phyloP scores from a whole-genome alignment of 345 rosid genomes.

The Melaleuca alternifolia region DNA sequence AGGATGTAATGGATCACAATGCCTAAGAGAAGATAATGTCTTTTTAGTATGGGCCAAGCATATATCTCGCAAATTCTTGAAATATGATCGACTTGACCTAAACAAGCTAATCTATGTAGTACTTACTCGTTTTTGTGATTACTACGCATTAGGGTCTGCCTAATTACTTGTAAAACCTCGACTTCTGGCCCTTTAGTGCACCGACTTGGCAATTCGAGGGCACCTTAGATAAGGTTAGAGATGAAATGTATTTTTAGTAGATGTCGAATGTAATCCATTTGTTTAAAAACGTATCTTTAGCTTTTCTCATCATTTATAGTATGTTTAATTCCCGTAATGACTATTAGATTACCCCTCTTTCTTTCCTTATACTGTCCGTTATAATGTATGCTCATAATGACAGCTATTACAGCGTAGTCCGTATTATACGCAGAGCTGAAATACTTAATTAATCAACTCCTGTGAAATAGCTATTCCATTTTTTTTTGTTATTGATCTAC shows the following conservation, averaged over 20 bases:
- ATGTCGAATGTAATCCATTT: neutral
- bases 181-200: neutral
- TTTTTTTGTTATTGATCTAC: neutral
- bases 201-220: neutral
- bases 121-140: neutral
- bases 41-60: neutral
- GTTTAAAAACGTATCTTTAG: neutral
- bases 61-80: neutral
- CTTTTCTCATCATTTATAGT: neutral
- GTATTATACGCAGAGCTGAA: neutral
- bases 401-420: neutral
- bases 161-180: neutral
- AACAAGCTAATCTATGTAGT: neutral
- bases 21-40: too few relatives aligned
- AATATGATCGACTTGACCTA: neutral
- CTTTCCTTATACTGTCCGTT: neutral
- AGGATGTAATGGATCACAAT: neutral
- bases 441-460: neutral
- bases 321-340: neutral
- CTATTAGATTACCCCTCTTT: neutral
- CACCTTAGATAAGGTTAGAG: neutral
- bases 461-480: neutral
- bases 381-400: neutral
- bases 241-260: neutral
- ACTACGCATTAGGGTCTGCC: neutral